Evolutionary conservation across 331 rosid species (phyloP).

Genomic region (Dryas integrifolia): DNA sequence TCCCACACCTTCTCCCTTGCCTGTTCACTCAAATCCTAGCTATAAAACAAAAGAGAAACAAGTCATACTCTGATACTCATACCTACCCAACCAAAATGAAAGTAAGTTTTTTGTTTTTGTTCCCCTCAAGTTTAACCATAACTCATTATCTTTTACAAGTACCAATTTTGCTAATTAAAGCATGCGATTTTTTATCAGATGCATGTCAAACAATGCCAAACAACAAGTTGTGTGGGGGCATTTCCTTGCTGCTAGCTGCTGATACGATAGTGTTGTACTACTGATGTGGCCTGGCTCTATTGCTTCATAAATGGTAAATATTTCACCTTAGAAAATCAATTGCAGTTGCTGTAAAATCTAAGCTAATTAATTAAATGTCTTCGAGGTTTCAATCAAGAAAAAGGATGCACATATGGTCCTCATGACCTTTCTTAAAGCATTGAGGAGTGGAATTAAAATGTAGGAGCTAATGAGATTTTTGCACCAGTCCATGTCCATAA

Average conservation of each 20-base stretch:
- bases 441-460: neutral
- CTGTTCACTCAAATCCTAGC: neutral
- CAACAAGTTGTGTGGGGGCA: neutral
- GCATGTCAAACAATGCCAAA: constrained; percentile 2
- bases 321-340: neutral
- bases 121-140: neutral
- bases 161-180: constrained; percentile 1
- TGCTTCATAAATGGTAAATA: neutral
- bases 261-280: neutral
- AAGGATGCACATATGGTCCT: too few species aligned
- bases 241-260: neutral
- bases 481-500: neutral
- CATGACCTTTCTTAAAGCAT: neutral
- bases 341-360: neutral
- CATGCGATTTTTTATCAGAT: neutral
- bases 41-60: neutral
- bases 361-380: too few species aligned
- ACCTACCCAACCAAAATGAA: constrained; percentile 7
- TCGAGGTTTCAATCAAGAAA: too few species aligned
- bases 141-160: neutral
- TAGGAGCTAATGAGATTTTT: neutral
- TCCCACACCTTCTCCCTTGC: neutral
- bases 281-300: neutral
- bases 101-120: neutral
- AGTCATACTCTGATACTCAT: neutral